These are phyloP conservation scores for Ganoderma resinaceum DNA, from an alignment of 1,284 basidiomycete genomes.

Conservation along the genomic window DNA sequence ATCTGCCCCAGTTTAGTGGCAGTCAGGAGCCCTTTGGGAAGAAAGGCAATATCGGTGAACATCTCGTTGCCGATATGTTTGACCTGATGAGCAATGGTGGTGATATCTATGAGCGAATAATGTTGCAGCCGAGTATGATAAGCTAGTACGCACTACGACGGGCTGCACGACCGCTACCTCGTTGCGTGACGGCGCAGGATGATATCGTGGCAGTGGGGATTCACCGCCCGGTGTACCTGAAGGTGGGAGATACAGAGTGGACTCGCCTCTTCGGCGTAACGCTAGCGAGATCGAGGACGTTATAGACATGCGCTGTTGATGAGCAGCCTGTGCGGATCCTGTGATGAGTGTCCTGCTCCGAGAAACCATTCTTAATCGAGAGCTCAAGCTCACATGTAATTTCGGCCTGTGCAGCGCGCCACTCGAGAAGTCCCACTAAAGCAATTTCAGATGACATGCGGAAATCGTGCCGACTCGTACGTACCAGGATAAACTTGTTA, in stretches of 20 bases:
- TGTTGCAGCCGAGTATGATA: slow-evolving; percentile 35
- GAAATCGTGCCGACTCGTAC: not conserved
- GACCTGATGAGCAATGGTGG: slow-evolving; percentile 69
- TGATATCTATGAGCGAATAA: no score
- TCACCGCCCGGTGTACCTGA: slow-evolving; percentile 37
- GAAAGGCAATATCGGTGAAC: slow-evolving; percentile 73
- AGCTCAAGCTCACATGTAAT: slow-evolving; percentile 49
- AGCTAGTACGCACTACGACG: slow-evolving; percentile 68
- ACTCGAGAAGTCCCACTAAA: slow-evolving; percentile 91
- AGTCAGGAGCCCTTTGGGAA: slow-evolving; percentile 79
- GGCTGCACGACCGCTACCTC: slow-evolving; percentile 93
- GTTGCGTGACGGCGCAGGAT: slow-evolving; percentile 87
- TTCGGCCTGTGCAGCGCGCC: slow-evolving; percentile 80
- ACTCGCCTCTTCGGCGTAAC: slow-evolving; percentile 59
- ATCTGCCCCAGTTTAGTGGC: slow-evolving; percentile 75
- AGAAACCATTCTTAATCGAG: not conserved
- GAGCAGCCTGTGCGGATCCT: slow-evolving; percentile 49
- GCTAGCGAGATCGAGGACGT: slow-evolving; percentile 77
- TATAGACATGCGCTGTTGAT: slow-evolving; percentile 77
- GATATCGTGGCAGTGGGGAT: slow-evolving; percentile 63
- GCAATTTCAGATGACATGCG: slow-evolving; percentile 13
- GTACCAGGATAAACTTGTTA: slow-evolving; percentile 87
- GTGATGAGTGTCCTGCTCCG: not conserved
- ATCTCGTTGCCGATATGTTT: slow-evolving; percentile 83
- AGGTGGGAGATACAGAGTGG: slow-evolving; percentile 58